phyloP scores from a whole-genome alignment of 441 rosid genomes.

The Aquilaria agallochum region DNA sequence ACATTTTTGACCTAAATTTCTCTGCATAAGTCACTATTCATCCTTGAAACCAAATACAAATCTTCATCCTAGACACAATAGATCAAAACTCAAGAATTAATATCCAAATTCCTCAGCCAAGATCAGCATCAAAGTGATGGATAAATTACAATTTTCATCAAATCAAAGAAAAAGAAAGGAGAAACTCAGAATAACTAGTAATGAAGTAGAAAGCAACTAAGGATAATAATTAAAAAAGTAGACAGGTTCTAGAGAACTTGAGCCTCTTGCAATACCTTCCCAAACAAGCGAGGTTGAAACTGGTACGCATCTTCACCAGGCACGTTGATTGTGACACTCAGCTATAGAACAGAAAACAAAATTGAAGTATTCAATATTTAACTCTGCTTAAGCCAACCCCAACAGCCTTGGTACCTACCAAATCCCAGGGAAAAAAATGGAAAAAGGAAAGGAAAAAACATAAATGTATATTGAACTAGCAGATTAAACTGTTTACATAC shows the following conservation, averaged over 20 bases:
- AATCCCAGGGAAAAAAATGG: neutral
- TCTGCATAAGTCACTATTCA: too few relatives aligned
- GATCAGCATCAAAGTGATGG: slow-evolving; percentile 1
- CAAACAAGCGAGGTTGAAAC: slow-evolving; percentile 87
- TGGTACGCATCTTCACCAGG: slow-evolving; percentile 71
- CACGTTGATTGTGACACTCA: slow-evolving; percentile 63
- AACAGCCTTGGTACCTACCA: too few relatives aligned
- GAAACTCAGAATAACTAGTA: neutral
- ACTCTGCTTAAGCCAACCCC: too few relatives aligned
- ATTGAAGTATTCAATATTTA: neutral
- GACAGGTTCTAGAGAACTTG: slow-evolving; percentile 1
- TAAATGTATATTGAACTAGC: neutral
- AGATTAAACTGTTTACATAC: slow-evolving; percentile 31
- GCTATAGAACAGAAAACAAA: slow-evolving; percentile 39
- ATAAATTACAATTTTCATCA: neutral
- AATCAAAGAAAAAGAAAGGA: slow-evolving; percentile 1
- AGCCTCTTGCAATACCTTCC: slow-evolving; percentile 53
- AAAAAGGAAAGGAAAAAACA: neutral
- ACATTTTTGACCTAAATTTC: too few relatives aligned
- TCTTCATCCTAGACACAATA: too few relatives aligned
- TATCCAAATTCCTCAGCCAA: slow-evolving; percentile 11
- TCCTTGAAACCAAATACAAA: too few relatives aligned
- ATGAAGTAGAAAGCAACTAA: neutral
- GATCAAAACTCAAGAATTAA: too few relatives aligned
- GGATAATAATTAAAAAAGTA: neutral